Conservation (phyloP, 495 filamentous ascomycete genomes). For the Neurospora sp. region DNA sequence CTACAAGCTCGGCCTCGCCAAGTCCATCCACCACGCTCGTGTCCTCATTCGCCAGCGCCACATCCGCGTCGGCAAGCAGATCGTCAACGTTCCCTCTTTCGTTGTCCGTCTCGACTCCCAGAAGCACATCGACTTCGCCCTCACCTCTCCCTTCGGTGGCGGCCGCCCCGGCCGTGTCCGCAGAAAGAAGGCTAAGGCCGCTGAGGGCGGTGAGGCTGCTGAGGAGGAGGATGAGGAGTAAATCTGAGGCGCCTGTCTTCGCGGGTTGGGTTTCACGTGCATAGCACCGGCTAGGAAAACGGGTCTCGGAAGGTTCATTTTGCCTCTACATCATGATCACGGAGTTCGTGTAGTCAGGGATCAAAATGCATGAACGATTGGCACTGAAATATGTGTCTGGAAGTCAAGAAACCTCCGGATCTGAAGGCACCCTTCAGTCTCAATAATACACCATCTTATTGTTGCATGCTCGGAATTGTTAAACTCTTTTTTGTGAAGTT, state of each 20-base stretch:
- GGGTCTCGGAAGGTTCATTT: slow-evolving; percentile 20
- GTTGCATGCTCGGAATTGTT: neutral
- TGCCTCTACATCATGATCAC: slow-evolving; percentile 21
- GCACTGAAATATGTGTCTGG: slow-evolving; percentile 11
- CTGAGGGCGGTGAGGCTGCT: slow-evolving; percentile 77
- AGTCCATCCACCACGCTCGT: slow-evolving; percentile 99
- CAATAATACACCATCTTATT: slow-evolving; percentile 1
- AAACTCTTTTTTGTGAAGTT: neutral
- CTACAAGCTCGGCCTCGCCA: slow-evolving; percentile 99
- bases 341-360: slow-evolving; percentile 21
- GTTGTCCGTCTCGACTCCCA: slow-evolving; percentile 98
- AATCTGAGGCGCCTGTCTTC: slow-evolving; percentile 20
- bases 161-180: slow-evolving; percentile 91
- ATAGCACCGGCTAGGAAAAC: slow-evolving; percentile 31
- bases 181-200: slow-evolving; percentile 98
- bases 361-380: slow-evolving; percentile 19
- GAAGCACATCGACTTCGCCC: slow-evolving; percentile 99
- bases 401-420: slow-evolving; percentile 7
- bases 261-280: slow-evolving; percentile 19
- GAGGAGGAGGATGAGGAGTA: slow-evolving; percentile 83
- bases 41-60: slow-evolving; percentile 98
- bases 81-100: slow-evolving; percentile 99
- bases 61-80: slow-evolving; percentile 99
- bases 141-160: slow-evolving; percentile 94
- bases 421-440: slow-evolving; percentile 2